Conservation (phyloP, 78 protist species). For the Chrysochromulina parva region DNA sequence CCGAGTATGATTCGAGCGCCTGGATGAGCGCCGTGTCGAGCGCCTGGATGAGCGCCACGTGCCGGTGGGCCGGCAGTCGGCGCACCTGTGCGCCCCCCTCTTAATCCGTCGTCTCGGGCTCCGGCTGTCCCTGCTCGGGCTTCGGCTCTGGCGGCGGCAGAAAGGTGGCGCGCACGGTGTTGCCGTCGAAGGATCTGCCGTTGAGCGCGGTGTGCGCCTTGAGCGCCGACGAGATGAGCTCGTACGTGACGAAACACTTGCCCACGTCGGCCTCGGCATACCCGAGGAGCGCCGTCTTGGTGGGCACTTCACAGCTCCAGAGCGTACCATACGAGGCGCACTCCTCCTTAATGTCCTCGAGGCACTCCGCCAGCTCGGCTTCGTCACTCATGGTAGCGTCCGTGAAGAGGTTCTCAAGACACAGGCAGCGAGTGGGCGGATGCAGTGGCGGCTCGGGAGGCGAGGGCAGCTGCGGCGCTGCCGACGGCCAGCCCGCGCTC, state of each 20-base stretch:
- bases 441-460: too few relatives aligned
- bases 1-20: too few relatives aligned
- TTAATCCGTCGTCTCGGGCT: too few relatives aligned
- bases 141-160: background rate
- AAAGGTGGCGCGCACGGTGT: conserved; percentile 5
- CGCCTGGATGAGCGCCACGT: too few relatives aligned
- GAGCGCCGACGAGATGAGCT: background rate
- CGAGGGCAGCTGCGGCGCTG: too few relatives aligned
- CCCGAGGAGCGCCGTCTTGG: too few relatives aligned
- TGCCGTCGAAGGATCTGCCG: conserved; percentile 24
- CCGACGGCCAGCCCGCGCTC: too few relatives aligned
- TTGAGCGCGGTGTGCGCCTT: background rate
- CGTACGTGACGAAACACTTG: background rate
- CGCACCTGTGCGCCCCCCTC: too few relatives aligned
- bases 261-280: background rate
- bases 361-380: background rate
- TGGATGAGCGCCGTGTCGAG: too few relatives aligned
- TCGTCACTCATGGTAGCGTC: background rate
- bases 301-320: background rate
- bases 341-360: background rate
- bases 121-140: too few relatives aligned
- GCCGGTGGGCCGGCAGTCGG: too few relatives aligned
- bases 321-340: background rate
- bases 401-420: background rate
- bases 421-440: too few relatives aligned